These are phyloP conservation scores for Ailanthus altissimus DNA, from an alignment of 345 rosid genomes.

Conservation along the genomic window DNA sequence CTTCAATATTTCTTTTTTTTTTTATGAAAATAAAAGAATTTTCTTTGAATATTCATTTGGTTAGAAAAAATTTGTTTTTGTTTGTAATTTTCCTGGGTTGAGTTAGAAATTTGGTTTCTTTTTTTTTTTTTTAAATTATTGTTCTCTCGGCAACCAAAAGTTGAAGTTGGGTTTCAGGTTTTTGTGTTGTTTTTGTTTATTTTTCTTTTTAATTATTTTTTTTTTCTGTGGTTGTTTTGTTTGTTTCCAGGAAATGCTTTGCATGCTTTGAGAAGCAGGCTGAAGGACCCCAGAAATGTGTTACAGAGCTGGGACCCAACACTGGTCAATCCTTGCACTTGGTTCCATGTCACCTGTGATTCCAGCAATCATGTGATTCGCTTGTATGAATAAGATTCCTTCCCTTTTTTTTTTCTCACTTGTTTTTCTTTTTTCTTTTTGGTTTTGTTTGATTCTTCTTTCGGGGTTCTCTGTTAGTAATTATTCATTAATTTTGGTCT, in stretches of 20 bases:
- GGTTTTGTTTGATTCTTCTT: neutral
- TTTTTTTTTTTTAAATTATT: too few species aligned
- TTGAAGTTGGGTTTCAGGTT: neutral
- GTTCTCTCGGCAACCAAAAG: neutral
- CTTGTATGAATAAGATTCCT: slow-evolving; percentile 36
- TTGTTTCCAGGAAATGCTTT: slow-evolving; percentile 65
- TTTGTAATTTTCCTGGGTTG: neutral
- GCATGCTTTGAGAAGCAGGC: slow-evolving; percentile 59
- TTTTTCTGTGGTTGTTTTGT: slow-evolving; percentile 7
- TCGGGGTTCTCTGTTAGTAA: neutral
- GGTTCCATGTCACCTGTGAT: slow-evolving; percentile 85
- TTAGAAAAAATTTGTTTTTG: too few species aligned
- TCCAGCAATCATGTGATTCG: slow-evolving; percentile 63
- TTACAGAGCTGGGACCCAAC: slow-evolving; percentile 91
- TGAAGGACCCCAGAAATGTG: slow-evolving; percentile 70
- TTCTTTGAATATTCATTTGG: too few species aligned
- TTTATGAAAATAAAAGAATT: too few species aligned
- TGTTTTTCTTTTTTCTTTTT: neutral
- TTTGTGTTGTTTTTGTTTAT: neutral
- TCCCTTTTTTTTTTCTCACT: neutral
- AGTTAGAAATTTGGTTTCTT: neutral
- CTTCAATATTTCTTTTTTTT: too few species aligned
- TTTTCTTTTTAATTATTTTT: neutral
- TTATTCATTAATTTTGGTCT: neutral
- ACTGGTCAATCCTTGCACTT: slow-evolving; percentile 88